Evolutionary conservation across 2,329 filamentous ascomycete genomes (phyloP).

Genomic region (Claviceps maximensis): DNA sequence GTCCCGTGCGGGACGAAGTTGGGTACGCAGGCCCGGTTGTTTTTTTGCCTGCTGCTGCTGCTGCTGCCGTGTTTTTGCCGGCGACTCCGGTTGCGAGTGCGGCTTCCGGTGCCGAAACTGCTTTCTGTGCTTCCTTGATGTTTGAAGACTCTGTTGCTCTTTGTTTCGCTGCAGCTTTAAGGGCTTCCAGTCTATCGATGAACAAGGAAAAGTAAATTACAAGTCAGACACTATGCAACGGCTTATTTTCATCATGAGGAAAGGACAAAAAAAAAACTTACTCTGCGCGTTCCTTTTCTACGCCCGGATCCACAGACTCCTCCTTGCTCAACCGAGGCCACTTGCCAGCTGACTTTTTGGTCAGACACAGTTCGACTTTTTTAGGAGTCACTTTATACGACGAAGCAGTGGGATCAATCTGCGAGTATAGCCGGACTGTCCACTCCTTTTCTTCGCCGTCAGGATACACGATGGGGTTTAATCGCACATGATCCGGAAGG

Average conservation of each 20-base stretch:
- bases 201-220: neutral
- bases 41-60: neutral
- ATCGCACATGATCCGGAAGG: conserved; percentile 12
- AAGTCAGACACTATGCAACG: neutral
- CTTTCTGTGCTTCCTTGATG: neutral
- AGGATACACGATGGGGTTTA: conserved; percentile 21
- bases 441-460: conserved; percentile 47
- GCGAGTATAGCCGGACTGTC: conserved; percentile 49
- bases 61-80: neutral
- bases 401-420: conserved; percentile 48
- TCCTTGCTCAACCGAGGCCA: conserved; percentile 37
- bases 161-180: neutral
- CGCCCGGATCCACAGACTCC: neutral
- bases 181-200: neutral
- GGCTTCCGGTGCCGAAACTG: neutral
- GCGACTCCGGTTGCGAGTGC: neutral
- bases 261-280: neutral
- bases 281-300: neutral
- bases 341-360: conserved; percentile 54
- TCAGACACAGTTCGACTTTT: conserved; percentile 67
- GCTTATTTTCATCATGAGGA: neutral
- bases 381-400: conserved; percentile 55
- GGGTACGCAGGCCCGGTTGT: conserved; percentile 52
- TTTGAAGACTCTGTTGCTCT: neutral
- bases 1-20: conserved; percentile 68